Evolutionary conservation across 345 rosid genomes (phyloP).

Genomic region (Combretum micranthum): DNA sequence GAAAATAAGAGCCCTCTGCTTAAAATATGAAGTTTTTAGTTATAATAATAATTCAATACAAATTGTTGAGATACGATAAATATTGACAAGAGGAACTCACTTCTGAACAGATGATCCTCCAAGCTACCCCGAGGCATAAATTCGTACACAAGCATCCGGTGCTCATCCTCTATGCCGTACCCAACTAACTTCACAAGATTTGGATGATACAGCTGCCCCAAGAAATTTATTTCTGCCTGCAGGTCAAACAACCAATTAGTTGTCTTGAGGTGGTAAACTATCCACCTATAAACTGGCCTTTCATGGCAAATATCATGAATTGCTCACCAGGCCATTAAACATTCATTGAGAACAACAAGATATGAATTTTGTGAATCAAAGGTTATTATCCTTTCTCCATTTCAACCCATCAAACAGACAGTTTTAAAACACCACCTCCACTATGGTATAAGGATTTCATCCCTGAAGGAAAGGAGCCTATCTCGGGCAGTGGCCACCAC

Average conservation of each 20-base stretch:
- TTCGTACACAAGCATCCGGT: conserved; percentile 75
- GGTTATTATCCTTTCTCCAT: too few relatives aligned
- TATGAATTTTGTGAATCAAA: too few relatives aligned
- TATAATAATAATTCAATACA: background rate
- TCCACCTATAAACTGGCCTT: background rate
- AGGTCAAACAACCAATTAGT: conserved; percentile 1
- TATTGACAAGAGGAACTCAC: conserved; percentile 25
- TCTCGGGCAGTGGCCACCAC: too few relatives aligned
- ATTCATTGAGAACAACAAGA: too few relatives aligned
- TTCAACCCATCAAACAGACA: too few relatives aligned
- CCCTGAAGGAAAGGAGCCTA: too few relatives aligned
- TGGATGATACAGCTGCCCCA: conserved; percentile 67
- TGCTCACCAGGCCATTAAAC: too few relatives aligned
- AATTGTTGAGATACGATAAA: background rate
- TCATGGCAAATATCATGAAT: too few relatives aligned
- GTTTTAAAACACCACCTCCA: too few relatives aligned
- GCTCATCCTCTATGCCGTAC: conserved; percentile 75
- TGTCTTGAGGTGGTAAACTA: background rate
- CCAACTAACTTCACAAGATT: conserved; percentile 72
- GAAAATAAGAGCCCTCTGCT: conserved; percentile 41
- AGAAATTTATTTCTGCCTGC: conserved; percentile 69
- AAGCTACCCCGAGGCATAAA: conserved; percentile 89
- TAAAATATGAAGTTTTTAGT: background rate
- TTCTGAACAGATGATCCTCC: conserved; percentile 76
- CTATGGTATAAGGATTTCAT: too few relatives aligned